Evolutionary conservation across 208 protist species (phyloP).

Genomic region (Herpetomonas muscarum): DNA sequence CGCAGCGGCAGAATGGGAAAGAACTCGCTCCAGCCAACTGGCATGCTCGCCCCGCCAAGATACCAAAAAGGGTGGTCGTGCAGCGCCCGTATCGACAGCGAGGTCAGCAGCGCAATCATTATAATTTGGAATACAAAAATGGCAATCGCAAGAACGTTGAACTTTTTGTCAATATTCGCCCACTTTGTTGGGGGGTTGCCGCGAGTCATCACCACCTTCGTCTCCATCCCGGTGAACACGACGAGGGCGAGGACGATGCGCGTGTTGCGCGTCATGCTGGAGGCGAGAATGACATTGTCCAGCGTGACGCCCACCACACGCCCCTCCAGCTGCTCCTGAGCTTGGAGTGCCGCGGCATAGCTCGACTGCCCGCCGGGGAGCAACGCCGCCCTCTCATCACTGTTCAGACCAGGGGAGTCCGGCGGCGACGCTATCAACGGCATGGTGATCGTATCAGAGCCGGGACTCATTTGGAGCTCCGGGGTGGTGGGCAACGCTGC

Average conservation of each 20-base stretch:
- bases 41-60: constrained; percentile 25
- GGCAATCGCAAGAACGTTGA: constrained; percentile 73
- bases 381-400: too few species aligned
- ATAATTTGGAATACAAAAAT: constrained; percentile 90
- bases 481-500: too few species aligned
- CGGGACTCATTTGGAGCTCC: too few species aligned
- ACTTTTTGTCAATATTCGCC: constrained; percentile 82
- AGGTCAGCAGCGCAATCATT: constrained; percentile 64
- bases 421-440: too few species aligned
- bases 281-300: constrained; percentile 77
- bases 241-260: constrained; percentile 72
- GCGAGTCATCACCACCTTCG: constrained; percentile 88
- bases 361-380: background rate
- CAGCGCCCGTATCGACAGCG: constrained; percentile 42
- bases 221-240: constrained; percentile 93
- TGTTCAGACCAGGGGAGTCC: too few species aligned
- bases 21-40: constrained; percentile 33
- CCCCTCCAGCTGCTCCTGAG: constrained; percentile 4
- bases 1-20: constrained; percentile 79
- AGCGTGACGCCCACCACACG: constrained; percentile 28
- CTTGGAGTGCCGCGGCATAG: constrained; percentile 9
- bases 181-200: constrained; percentile 74
- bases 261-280: constrained; percentile 79
- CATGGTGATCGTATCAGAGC: too few species aligned
- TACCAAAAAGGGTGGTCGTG: constrained; percentile 54